Evolutionary conservation across 805 yeast genomes (phyloP).

Genomic region (Pichia heedii): DNA sequence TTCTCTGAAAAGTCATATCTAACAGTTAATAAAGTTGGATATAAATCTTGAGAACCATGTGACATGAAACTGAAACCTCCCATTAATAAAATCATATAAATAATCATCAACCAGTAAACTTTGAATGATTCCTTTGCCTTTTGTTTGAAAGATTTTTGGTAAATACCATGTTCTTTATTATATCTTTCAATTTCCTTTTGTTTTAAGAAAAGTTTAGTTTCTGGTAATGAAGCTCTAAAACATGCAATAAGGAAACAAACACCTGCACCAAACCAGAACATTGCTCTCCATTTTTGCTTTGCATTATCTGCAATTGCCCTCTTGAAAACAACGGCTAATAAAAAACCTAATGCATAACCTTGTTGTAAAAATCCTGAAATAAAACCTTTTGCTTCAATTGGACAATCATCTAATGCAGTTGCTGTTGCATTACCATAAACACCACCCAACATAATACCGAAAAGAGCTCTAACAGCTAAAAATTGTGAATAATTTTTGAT

Average conservation of each 20-base stretch:
- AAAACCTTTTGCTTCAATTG: conserved; percentile 45
- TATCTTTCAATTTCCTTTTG: conserved; percentile 29
- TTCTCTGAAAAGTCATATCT: conserved; percentile 36
- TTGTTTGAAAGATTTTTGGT: conserved; percentile 26
- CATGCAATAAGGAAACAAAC: conserved; percentile 33
- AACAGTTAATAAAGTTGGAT: conserved; percentile 43
- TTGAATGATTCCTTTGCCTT: conserved; percentile 31
- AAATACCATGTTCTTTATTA: conserved; percentile 24
- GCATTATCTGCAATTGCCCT: conserved; percentile 52
- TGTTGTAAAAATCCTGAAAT: conserved; percentile 67
- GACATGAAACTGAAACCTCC: conserved; percentile 55
- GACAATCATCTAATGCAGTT: conserved; percentile 46
- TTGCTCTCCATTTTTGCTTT: conserved; percentile 49
- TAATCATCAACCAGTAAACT: conserved; percentile 48
- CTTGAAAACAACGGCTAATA: conserved; percentile 55
- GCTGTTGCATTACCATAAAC: conserved; percentile 47
- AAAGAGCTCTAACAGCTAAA: conserved; percentile 54
- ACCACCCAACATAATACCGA: conserved; percentile 55
- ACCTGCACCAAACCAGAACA: conserved; percentile 66
- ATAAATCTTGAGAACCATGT: conserved; percentile 57
- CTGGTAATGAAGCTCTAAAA: conserved; percentile 38
- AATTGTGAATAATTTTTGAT: conserved; percentile 47
- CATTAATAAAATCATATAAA: conserved; percentile 51
- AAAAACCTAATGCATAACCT: conserved; percentile 68
- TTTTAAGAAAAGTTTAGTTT: conserved; percentile 44